Base-by-base conservation (phyloP, 2,329 filamentous ascomycete genomes). In the Graphiopsis chlorocephala region DNA sequence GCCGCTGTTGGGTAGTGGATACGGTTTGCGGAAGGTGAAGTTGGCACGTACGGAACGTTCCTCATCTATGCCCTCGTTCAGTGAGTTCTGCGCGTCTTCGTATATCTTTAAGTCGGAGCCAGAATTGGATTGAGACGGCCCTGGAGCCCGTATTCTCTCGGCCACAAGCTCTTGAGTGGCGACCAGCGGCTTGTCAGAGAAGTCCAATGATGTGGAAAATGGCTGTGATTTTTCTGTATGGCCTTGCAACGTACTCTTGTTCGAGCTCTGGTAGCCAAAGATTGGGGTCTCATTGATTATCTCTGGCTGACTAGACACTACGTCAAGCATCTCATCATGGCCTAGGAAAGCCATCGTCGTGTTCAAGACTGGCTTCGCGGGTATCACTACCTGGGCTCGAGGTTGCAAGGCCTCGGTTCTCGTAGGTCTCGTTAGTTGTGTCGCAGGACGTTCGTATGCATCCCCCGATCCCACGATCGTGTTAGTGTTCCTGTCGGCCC, bases 1-100 rank as follows among this genome's bases (percentile, higher is more conserved):
- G 12, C 69, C 67, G 48, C 69, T 73, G 63, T 75, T 75, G 7
- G 73, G 67, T 11, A 60, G 60, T 14, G 72, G 70, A 56, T 67
- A 66, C 6, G 64, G 33, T 62, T 69, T 73, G 35, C 65, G 65
- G 63, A 60, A 71, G 3, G 52, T 57, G 57, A 69, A 68, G 35
- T 68, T 64, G 26, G 38, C 42, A 14, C 26, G 29, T n/a, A 42
- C 55, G 20, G 38, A 29, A 11, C 17, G n/a, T n/a, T 55, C 53
- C 26, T 45, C 28, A 10, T 35, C n/a, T 14, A 29, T 7, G 28
- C n/a, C 48, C 33, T 35, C 25, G 28, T 48, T 62, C 15, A 33
- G 4, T 14, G 29, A 29, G 26, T 48, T 38, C 26, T 62, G 57
- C 3, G 50, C 6, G 38, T 61, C 63, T 29, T 61, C 56, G 42